Evolutionary conservation across 495 filamentous ascomycete genomes (phyloP).

Genomic region (Diplogelasinospora grovesii): DNA sequence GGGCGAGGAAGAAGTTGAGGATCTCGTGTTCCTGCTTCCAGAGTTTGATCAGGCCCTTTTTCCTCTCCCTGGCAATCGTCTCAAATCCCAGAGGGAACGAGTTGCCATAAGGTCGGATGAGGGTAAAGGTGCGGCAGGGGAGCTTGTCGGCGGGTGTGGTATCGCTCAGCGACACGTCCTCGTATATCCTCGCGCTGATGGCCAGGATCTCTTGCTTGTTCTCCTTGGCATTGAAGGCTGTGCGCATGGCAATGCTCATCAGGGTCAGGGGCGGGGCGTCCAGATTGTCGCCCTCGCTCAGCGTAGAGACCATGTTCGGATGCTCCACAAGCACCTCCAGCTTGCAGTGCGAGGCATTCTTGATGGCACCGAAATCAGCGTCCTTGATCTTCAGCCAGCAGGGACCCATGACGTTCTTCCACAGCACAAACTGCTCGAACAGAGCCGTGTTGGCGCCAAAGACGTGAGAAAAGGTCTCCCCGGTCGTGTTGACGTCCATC

Average conservation of each 20-base stretch:
- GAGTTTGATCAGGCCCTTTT: slow-evolving; percentile 67
- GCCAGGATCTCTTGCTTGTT: slow-evolving; percentile 95
- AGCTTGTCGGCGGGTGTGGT: slow-evolving; percentile 82
- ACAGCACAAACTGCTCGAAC: slow-evolving; percentile 96
- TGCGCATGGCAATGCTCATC: slow-evolving; percentile 89
- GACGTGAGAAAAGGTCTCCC: slow-evolving; percentile 89
- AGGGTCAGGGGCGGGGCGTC: slow-evolving; percentile 83
- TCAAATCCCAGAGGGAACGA: slow-evolving; percentile 85
- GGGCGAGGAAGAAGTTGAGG: slow-evolving; percentile 78
- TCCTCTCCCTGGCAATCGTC: slow-evolving; percentile 49
- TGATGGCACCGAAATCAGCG: slow-evolving; percentile 74
- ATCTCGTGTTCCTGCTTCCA: slow-evolving; percentile 77
- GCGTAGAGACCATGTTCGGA: slow-evolving; percentile 61
- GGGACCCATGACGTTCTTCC: slow-evolving; percentile 97
- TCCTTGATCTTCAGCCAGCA: slow-evolving; percentile 91
- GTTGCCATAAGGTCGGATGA: slow-evolving; percentile 72
- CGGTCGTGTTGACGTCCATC: slow-evolving; percentile 54
- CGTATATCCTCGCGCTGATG: slow-evolving; percentile 84
- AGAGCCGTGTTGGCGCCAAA: slow-evolving; percentile 91
- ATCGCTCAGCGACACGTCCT: slow-evolving; percentile 80
- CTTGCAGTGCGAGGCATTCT: slow-evolving; percentile 94
- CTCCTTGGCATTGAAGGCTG: slow-evolving; percentile 79
- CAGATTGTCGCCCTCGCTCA: slow-evolving; percentile 68
- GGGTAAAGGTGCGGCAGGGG: slow-evolving; percentile 82
- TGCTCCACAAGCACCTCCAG: slow-evolving; percentile 77